These are phyloP conservation scores for Lepidium aucheri DNA, from an alignment of 345 rosid genomes.

Conservation along the genomic window DNA sequence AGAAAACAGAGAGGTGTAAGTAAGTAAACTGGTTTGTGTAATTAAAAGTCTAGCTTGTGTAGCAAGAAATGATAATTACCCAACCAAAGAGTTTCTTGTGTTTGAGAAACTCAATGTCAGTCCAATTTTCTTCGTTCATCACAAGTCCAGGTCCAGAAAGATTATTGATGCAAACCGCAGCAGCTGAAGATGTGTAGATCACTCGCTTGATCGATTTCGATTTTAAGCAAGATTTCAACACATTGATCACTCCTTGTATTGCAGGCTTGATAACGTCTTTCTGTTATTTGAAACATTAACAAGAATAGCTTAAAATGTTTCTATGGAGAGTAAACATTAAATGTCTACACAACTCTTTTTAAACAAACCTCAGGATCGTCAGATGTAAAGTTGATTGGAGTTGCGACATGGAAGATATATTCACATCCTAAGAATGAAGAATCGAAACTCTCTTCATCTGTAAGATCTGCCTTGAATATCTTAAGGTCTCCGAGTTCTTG, in stretches of 20 bases:
- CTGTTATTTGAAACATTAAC: conserved; percentile 23
- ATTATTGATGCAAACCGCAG: conserved; percentile 59
- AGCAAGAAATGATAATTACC: conserved; percentile 38
- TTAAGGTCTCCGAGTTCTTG: conserved; percentile 53
- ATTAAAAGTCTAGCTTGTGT: neutral
- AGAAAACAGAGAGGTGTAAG: conserved; percentile 10
- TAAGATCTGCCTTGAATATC: conserved; percentile 57
- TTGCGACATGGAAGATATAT: conserved; percentile 4
- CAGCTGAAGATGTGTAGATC: conserved; percentile 87
- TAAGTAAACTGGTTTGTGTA: neutral
- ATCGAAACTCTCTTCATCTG: conserved; percentile 52
- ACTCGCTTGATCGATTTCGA: conserved; percentile 66
- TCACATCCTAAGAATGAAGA: conserved; percentile 56
- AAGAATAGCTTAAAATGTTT: neutral
- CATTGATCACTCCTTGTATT: conserved; percentile 67
- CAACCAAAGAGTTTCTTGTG: conserved; percentile 73
- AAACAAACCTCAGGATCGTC: conserved; percentile 70
- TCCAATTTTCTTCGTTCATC: conserved; percentile 66
- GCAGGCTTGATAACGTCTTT: conserved; percentile 94
- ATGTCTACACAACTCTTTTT: neutral
- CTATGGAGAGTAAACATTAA: neutral
- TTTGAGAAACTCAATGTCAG: conserved; percentile 56
- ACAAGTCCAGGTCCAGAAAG: conserved; percentile 53
- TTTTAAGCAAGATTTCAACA: conserved; percentile 56
- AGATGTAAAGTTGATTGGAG: conserved; percentile 77